A percentile compares a stretch with the other conserved stretches of the same genome.
These are phyloP conservation scores for Fusarium begoniae DNA, from an alignment of 2,329 filamentous ascomycete genomes.

Conservation along the genomic window DNA sequence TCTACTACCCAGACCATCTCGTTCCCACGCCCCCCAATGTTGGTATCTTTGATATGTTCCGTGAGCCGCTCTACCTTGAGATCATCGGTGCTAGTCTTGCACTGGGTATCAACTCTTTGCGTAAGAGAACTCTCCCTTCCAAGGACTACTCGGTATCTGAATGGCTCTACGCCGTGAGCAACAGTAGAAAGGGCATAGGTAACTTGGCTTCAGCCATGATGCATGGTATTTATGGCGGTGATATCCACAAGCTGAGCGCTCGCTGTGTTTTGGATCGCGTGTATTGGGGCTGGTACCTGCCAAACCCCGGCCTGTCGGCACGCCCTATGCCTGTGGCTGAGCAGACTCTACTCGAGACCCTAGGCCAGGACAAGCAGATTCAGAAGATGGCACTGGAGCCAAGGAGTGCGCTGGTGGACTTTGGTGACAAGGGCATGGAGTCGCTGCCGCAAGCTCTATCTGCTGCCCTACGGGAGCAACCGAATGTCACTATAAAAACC, in stretches of 20 bases:
- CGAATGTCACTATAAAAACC: slow-evolving; percentile 69
- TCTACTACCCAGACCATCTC: slow-evolving; percentile 87
- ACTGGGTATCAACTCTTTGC: slow-evolving; percentile 37
- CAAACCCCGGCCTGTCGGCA: slow-evolving; percentile 48
- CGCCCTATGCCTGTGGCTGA: slow-evolving; percentile 51
- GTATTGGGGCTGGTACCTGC: slow-evolving; percentile 46
- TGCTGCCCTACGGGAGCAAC: slow-evolving; percentile 57
- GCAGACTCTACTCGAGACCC: slow-evolving; percentile 39
- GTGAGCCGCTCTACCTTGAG: slow-evolving; percentile 48
- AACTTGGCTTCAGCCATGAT: slow-evolving; percentile 79
- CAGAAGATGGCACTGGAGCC: slow-evolving; percentile 45
- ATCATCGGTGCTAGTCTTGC: slow-evolving; percentile 42
- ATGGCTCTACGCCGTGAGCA: slow-evolving; percentile 47
- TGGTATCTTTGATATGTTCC: slow-evolving; percentile 39
- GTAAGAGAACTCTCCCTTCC: slow-evolving; percentile 28
- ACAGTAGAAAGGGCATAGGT: slow-evolving; percentile 61
- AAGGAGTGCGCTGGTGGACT: slow-evolving; percentile 48
- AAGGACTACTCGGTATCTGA: slow-evolving; percentile 50
- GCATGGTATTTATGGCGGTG: slow-evolving; percentile 93
- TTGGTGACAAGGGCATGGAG: slow-evolving; percentile 67
- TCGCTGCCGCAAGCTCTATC: slow-evolving; percentile 66
- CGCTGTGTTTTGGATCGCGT: slow-evolving; percentile 60
- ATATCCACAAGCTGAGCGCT: slow-evolving; percentile 82
- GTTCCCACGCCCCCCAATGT: slow-evolving; percentile 47
- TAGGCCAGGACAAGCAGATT: slow-evolving; percentile 44